Percentiles rank a stretch among this genome's conserved stretches.
Evolutionary conservation across 2,329 filamentous ascomycete species (phyloP).

Genomic region (Aspergillus fischeri): DNA sequence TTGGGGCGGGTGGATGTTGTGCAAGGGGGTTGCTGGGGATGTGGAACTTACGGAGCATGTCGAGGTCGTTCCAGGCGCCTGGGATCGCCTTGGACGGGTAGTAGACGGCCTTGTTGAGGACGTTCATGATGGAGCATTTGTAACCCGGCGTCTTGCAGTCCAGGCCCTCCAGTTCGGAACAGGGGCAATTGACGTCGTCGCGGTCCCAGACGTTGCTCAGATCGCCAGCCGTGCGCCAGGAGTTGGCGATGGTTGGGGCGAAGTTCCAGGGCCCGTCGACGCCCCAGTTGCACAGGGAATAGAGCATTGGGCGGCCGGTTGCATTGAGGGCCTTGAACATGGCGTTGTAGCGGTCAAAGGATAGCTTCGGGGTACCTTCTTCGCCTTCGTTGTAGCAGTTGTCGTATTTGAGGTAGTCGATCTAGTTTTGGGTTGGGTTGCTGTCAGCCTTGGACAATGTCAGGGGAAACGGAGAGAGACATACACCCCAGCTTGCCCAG

Average conservation of each 20-base stretch:
- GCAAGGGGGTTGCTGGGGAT: too few species aligned
- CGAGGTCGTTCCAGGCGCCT: slow-evolving; percentile 48
- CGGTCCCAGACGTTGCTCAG: slow-evolving; percentile 46
- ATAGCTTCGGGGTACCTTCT: slow-evolving; percentile 44
- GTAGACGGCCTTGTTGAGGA: slow-evolving; percentile 46
- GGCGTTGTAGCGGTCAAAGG: slow-evolving; percentile 45
- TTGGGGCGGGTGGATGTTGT: too few species aligned
- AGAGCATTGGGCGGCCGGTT: slow-evolving; percentile 45
- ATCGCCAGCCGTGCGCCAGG: slow-evolving; percentile 46
- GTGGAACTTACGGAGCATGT: slow-evolving; percentile 28
- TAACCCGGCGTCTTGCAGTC: slow-evolving; percentile 45
- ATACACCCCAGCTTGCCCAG: slow-evolving; percentile 51
- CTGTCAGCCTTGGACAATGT: slow-evolving; percentile 5
- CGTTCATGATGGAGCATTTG: slow-evolving; percentile 49
- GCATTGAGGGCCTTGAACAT: slow-evolving; percentile 48
- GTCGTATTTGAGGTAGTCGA: slow-evolving; percentile 53
- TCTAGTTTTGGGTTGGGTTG: not conserved
- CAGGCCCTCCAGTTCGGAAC: slow-evolving; percentile 34
- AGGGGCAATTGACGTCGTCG: slow-evolving; percentile 41
- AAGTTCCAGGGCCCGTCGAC: slow-evolving; percentile 47
- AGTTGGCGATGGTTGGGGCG: slow-evolving; percentile 47
- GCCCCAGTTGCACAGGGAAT: slow-evolving; percentile 51
- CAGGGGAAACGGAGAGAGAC: not conserved
- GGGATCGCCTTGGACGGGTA: slow-evolving; percentile 39
- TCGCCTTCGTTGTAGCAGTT: slow-evolving; percentile 55